A percentile compares a stretch with the other conserved stretches of the same genome.
Evolutionary conservation across 2,329 filamentous ascomycete species (phyloP).

Genomic region (Penicillium sp.): DNA sequence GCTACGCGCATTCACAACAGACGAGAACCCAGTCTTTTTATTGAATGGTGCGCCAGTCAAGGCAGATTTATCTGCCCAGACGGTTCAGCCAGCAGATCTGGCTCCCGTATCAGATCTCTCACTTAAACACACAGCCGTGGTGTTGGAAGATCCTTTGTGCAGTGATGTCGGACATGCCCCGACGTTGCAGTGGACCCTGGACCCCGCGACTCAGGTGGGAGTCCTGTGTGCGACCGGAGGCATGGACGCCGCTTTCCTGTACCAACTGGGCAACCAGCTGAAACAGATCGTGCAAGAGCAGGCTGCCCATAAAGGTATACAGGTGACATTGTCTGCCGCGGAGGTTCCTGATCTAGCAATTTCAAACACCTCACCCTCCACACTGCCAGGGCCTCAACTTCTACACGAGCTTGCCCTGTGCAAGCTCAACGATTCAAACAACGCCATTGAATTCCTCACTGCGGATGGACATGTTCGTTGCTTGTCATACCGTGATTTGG

Average conservation of each 20-base stretch:
- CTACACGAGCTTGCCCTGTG: conserved; percentile 62
- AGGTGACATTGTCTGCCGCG: conserved; percentile 8
- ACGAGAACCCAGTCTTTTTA: conserved; percentile 31
- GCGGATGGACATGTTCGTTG: conserved; percentile 44
- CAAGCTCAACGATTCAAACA: conserved; percentile 30
- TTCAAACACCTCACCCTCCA: conserved; percentile 54
- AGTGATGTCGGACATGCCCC: conserved; percentile 7
- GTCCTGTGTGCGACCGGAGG: conserved; percentile 23
- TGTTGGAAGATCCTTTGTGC: conserved; percentile 13
- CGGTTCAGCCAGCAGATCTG: conserved; percentile 15
- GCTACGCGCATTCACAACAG: conserved; percentile 29
- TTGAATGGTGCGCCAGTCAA: conserved; percentile 28
- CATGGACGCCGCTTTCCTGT: conserved; percentile 22
- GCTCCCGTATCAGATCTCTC: conserved; percentile 8
- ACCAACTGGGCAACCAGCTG: conserved; percentile 29
- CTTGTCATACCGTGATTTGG: conserved; percentile 63
- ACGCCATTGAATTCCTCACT: conserved; percentile 64
- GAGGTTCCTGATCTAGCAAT: conserved; percentile 48
- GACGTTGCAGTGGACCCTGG: conserved; percentile 23
- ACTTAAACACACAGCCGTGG: conserved; percentile 24
- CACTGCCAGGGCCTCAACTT: conserved; percentile 53
- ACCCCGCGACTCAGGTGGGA: conserved; percentile 21
- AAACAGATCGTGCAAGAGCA: conserved; percentile 25
- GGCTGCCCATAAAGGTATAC: conserved; percentile 13
- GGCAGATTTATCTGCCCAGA: conserved; percentile 19